phyloP scores from a whole-genome alignment of 2,329 filamentous ascomycete species.

The Pseudofabraea citricarpa region DNA sequence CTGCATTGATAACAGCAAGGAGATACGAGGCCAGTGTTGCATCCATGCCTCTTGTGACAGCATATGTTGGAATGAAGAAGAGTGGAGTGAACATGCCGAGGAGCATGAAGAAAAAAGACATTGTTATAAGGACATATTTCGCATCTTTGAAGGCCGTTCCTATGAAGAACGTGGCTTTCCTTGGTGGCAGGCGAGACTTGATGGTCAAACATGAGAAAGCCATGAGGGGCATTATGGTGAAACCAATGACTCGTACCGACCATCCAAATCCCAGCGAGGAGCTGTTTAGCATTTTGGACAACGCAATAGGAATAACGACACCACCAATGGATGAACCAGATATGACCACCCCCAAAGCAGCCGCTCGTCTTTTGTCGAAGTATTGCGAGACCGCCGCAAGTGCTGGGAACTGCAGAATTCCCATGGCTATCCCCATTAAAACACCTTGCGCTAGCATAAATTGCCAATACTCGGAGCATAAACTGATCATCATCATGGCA shows the following conservation, averaged over 20 bases:
- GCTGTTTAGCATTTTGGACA: conserved; percentile 43
- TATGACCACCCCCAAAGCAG: conserved; percentile 39
- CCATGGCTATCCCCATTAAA: conserved; percentile 36
- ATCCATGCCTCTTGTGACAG: conserved; percentile 40
- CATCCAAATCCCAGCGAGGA: conserved; percentile 43
- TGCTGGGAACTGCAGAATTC: conserved; percentile 35
- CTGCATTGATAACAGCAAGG: conserved; percentile 45
- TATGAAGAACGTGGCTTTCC: conserved; percentile 25
- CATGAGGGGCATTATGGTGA: conserved; percentile 40
- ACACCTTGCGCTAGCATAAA: conserved; percentile 41
- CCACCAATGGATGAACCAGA: conserved; percentile 39
- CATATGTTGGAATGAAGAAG: conserved; percentile 38
- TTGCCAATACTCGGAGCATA: conserved; percentile 48
- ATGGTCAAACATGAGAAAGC: conserved; percentile 37
- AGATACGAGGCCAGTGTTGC: conserved; percentile 42
- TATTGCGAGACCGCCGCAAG: conserved; percentile 38
- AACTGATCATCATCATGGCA: conserved; percentile 55
- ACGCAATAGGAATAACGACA: conserved; percentile 56
- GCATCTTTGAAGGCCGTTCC: conserved; percentile 28
- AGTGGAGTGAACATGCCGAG: conserved; percentile 47
- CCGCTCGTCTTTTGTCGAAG: conserved; percentile 35
- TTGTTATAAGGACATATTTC: conserved; percentile 27
- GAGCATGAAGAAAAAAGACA: conserved; percentile 36
- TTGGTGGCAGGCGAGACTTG: conserved; percentile 38
- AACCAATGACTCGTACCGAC: conserved; percentile 48